Conservation (phyloP, 768 basidiomycete genomes). For the Auriscalpium microsporum region DNA sequence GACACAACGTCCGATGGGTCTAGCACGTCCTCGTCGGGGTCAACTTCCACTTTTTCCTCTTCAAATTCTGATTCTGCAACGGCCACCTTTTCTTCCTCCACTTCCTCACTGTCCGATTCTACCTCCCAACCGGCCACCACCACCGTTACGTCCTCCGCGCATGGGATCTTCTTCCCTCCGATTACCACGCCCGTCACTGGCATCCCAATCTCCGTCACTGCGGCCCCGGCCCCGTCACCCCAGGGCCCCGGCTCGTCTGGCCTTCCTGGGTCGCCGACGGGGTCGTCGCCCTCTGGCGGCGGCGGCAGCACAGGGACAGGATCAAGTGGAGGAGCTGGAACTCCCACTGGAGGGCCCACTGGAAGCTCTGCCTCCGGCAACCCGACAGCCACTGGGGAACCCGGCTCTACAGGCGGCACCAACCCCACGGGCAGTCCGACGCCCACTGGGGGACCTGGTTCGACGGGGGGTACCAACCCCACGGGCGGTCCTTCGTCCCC, state of each 20-base stretch:
- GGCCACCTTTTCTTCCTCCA: background rate
- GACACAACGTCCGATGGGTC: background rate
- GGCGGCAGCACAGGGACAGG: no score
- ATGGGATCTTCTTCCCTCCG: background rate
- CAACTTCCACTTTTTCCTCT: background rate
- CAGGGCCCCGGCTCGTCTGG: no score
- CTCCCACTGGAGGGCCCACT: no score
- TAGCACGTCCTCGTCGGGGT: background rate
- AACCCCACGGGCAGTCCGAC: background rate
- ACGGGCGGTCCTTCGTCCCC: background rate
- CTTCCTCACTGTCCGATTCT: background rate
- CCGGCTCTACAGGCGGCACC: background rate
- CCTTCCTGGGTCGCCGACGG: no score
- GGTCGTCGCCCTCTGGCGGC: no score
- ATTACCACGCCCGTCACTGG: background rate
- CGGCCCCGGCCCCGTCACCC: background rate
- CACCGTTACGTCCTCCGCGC: background rate
- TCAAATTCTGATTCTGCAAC: background rate
- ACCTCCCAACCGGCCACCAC: background rate
- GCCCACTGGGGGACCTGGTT: background rate
- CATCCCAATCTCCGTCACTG: background rate
- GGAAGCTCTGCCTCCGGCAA: no score
- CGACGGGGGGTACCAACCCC: background rate
- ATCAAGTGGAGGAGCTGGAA: no score
- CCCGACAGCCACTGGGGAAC: no score